These are phyloP conservation scores for Ceratocystis ficicola DNA, from an alignment of 2,329 filamentous ascomycete genomes.

Conservation along the genomic window DNA sequence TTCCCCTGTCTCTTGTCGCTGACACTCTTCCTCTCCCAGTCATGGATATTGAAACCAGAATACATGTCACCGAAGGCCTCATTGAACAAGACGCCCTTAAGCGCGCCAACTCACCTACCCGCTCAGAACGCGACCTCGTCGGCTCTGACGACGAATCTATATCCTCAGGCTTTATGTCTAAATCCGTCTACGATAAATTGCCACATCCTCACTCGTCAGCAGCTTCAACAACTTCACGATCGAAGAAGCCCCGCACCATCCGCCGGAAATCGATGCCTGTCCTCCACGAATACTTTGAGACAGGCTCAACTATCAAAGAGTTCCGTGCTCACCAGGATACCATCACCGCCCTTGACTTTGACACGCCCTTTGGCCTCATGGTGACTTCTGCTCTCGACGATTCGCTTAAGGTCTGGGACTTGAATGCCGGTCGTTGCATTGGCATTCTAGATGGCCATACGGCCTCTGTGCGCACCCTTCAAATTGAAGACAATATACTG, in stretches of 20 bases:
- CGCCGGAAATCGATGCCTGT: slow-evolving; percentile 82
- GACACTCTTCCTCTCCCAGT: slow-evolving; percentile 32
- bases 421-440: slow-evolving; percentile 85
- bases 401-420: slow-evolving; percentile 88
- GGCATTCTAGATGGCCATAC: slow-evolving; percentile 87
- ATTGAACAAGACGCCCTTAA: slow-evolving; percentile 48
- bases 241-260: slow-evolving; percentile 43
- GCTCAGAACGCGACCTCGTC: slow-evolving; percentile 43
- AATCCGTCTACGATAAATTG: slow-evolving; percentile 91
- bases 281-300: slow-evolving; percentile 86
- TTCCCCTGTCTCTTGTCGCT: background rate
- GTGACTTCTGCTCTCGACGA: slow-evolving; percentile 88
- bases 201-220: slow-evolving; percentile 40
- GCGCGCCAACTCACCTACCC: slow-evolving; percentile 39
- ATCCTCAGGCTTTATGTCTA: slow-evolving; percentile 67
- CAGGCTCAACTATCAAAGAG: slow-evolving; percentile 78
- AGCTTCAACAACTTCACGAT: slow-evolving; percentile 38
- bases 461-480: slow-evolving; percentile 80
- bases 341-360: slow-evolving; percentile 87
- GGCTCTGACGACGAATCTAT: slow-evolving; percentile 36
- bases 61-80: slow-evolving; percentile 50
- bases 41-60: slow-evolving; percentile 47
- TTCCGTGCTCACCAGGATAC: slow-evolving; percentile 78
- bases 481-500: slow-evolving; percentile 90
- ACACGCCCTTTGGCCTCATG: slow-evolving; percentile 92